A percentile compares a stretch with the other conserved stretches of the same genome.
Evolutionary conservation across 306 rosid species (phyloP).

Genomic region (Sicyos edulis): DNA sequence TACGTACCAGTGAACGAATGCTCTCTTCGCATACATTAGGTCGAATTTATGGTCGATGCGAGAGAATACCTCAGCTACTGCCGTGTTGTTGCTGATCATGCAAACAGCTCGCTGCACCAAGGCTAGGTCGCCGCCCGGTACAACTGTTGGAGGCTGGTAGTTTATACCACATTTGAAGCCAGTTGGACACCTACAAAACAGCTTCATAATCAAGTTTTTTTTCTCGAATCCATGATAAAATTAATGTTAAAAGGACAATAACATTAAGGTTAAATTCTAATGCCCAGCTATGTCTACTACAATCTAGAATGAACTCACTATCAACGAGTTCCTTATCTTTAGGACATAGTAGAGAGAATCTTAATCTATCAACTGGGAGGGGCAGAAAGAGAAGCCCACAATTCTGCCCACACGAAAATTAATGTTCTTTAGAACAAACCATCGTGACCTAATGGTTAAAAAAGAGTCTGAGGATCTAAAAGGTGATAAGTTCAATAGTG

Average conservation of each 20-base stretch:
- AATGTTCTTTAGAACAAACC: not conserved
- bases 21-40: conserved; percentile 98
- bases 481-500: too few relatives aligned
- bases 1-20: conserved; percentile 97
- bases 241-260: not conserved
- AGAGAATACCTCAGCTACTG: conserved; percentile 98
- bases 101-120: conserved; percentile 96
- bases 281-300: not conserved
- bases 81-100: conserved; percentile 99
- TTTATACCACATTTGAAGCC: conserved; percentile 98
- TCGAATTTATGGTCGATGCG: conserved; percentile 96
- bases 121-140: conserved; percentile 92
- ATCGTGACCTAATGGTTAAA: too few relatives aligned
- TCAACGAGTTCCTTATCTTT: not conserved
- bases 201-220: not conserved
- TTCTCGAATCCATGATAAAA: not conserved
- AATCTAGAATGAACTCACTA: not conserved
- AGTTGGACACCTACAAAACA: conserved; percentile 80
- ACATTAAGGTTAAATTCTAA: not conserved
- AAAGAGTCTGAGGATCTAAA: too few relatives aligned
- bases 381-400: conserved; percentile 1
- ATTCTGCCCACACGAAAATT: not conserved
- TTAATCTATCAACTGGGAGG: conserved; percentile 3
- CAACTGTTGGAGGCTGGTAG: conserved; percentile 97
- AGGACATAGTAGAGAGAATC: not conserved